Conservation (phyloP, 2,329 filamentous ascomycete species). For the Colletotrichum coccodes region DNA sequence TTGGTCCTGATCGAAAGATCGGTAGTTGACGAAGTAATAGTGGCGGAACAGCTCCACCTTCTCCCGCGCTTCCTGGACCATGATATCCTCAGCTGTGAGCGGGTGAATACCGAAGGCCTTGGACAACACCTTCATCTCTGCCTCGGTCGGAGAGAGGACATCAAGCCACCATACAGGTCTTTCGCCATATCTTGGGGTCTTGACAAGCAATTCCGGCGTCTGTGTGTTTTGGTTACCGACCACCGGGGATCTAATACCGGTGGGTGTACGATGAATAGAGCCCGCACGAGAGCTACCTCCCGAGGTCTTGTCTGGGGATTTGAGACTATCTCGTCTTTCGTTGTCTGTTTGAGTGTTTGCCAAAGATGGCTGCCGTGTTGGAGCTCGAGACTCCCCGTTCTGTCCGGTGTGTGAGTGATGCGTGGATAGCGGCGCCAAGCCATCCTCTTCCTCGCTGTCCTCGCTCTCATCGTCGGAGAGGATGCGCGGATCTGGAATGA, state of each 20-base stretch:
- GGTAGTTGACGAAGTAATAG: constrained; percentile 99
- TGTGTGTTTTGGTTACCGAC: constrained; percentile 38
- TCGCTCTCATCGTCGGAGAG: constrained; percentile 79
- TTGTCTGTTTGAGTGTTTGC: constrained; percentile 41
- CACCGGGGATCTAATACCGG: constrained; percentile 50
- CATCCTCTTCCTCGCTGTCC: constrained; percentile 56
- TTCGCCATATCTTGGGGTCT: constrained; percentile 74
- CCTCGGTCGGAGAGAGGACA: constrained; percentile 88
- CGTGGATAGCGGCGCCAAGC: constrained; percentile 21
- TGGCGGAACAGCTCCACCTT: constrained; percentile 98
- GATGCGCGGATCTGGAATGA: constrained; percentile 85
- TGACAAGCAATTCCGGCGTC: constrained; percentile 47
- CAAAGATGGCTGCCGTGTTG: constrained; percentile 59
- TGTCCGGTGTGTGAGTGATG: constrained; percentile 40
- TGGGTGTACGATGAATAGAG: constrained; percentile 61
- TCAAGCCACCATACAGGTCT: constrained; percentile 98
- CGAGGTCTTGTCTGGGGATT: constrained; percentile 44
- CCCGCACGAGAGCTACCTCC: constrained; percentile 42
- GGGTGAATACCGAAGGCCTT: constrained; percentile 97
- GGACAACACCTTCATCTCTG: constrained; percentile 93
- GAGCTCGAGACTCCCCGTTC: constrained; percentile 54
- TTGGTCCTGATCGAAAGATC: constrained; percentile 95
- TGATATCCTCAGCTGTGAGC: constrained; percentile 93
- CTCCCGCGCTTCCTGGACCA: constrained; percentile 96
- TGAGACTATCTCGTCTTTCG: constrained; percentile 39